Evolutionary conservation across 2,329 filamentous ascomycete species (phyloP), one percentile per base, ranked within the genome.

Genomic region (Westerdykella sp.): DNA sequence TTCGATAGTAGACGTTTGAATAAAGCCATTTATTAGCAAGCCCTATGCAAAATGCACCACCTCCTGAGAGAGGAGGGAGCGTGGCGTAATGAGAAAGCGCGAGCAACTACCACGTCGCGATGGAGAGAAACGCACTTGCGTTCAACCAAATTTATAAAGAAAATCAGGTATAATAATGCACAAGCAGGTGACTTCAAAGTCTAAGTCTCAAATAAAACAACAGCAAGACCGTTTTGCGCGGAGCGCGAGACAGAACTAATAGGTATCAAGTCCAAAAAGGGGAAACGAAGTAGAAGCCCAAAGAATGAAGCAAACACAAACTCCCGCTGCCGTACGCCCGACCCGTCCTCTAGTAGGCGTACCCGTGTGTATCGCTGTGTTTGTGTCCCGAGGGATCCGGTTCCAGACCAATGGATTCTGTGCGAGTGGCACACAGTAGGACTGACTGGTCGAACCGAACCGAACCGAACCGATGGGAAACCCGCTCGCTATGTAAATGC

Each of bases 401-500:
- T 35, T 18, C 32, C 32, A 35, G 32, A 14, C 16, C 32, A 14
- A 15, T 13, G 32, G 32, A 14, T 14, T 18, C 32, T 15, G 32
- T 35, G 32, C 12, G 32, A 18, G 16, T 35, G 32, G n/a, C n/a
- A 15, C 32, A 35, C 32, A 9, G 9, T 35, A 9, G 7, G 32
- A 14, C n/a, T 12, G 32, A 35, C 32, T 28, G 32, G 32, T 13
- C 11, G 36, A 43, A 36, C 41, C 21, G 15, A 38, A 21, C 37
- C 30, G 10, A 18, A 45, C 37, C 37, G 28, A 36, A 14, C 34
- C 23, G 32, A 38, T 41, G 38, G 22, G 16, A 15, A 7, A 40
- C 45, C 42, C 48, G 46, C 55, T 49, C 55, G 53, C 56, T 34
- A 40, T 43, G 43, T 60, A 59, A 59, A 59, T 59, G 56, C 57